A percentile compares a stretch with the other conserved stretches of the same genome.
phyloP scores from a whole-genome alignment of 2,329 filamentous ascomycete genomes.

The Plectosphaerella sp. region DNA sequence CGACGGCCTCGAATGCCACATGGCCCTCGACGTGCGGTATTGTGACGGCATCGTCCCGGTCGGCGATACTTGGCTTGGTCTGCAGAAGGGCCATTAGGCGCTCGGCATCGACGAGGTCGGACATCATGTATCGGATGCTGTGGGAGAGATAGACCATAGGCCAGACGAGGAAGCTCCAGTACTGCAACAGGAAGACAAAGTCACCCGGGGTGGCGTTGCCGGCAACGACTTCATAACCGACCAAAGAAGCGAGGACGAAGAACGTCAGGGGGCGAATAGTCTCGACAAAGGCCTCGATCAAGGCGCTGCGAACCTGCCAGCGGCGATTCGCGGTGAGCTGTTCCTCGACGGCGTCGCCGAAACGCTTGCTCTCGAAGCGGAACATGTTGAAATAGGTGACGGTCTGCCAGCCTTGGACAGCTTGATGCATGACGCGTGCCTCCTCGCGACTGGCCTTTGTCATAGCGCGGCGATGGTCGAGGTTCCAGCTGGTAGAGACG shows the following conservation, averaged over 20 bases:
- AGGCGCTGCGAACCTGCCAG: conserved; percentile 17
- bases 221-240: conserved; percentile 45
- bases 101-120: conserved; percentile 60
- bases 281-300: conserved; percentile 20
- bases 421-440: conserved; percentile 51
- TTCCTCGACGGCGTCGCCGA: conserved; percentile 17
- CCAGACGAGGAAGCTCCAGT: conserved; percentile 49
- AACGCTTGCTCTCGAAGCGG: conserved; percentile 20
- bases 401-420: conserved; percentile 56
- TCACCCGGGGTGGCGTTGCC: conserved; percentile 48
- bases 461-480: conserved; percentile 28
- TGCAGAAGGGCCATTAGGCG: conserved; percentile 52
- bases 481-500: conserved; percentile 29
- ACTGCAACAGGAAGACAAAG: conserved; percentile 61
- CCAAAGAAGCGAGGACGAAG: conserved; percentile 26
- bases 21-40: conserved; percentile 40
- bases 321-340: conserved; percentile 14
- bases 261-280: conserved; percentile 42
- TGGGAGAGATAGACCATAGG: conserved; percentile 27
- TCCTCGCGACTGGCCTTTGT: conserved; percentile 41
- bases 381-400: conserved; percentile 40
- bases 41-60: conserved; percentile 37
- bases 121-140: conserved; percentile 9
- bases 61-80: conserved; percentile 50
- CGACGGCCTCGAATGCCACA: conserved; percentile 50